Evolutionary conservation across 2,329 filamentous ascomycete species (phyloP).

Genomic region (Talaromyces sp.): DNA sequence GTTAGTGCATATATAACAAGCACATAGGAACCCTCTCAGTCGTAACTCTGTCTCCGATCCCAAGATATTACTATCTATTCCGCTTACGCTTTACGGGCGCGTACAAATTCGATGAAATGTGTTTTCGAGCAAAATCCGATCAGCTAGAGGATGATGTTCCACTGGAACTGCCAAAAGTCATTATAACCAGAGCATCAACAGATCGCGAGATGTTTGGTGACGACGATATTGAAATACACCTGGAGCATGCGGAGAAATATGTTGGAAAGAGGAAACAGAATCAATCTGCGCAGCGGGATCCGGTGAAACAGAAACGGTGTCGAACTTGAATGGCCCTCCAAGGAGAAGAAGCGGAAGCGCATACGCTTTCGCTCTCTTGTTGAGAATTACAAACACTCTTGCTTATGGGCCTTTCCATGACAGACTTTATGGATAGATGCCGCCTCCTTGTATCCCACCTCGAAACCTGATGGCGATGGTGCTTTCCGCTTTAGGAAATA

Average conservation of each 20-base stretch:
- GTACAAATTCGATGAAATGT: neutral
- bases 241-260: neutral
- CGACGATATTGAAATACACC: neutral
- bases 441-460: neutral
- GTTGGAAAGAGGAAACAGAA: slow-evolving; percentile 2
- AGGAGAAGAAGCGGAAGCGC: neutral
- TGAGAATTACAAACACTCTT: neutral
- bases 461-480: neutral
- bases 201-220: slow-evolving; percentile 2
- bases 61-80: neutral
- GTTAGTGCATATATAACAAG: neutral
- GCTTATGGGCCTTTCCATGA: neutral
- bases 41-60: neutral
- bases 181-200: slow-evolving; percentile 9
- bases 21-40: neutral
- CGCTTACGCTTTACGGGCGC: neutral
- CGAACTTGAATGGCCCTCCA: neutral
- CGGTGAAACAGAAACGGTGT: slow-evolving; percentile 33
- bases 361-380: neutral
- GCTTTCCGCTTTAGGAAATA: neutral
- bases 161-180: neutral
- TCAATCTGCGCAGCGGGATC: neutral
- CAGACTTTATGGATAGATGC: no score
- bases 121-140: slow-evolving; percentile 2
- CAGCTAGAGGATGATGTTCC: neutral